Base-by-base conservation (phyloP, 371 early-diverging fungal species). In the Coemansia sp. region DNA sequence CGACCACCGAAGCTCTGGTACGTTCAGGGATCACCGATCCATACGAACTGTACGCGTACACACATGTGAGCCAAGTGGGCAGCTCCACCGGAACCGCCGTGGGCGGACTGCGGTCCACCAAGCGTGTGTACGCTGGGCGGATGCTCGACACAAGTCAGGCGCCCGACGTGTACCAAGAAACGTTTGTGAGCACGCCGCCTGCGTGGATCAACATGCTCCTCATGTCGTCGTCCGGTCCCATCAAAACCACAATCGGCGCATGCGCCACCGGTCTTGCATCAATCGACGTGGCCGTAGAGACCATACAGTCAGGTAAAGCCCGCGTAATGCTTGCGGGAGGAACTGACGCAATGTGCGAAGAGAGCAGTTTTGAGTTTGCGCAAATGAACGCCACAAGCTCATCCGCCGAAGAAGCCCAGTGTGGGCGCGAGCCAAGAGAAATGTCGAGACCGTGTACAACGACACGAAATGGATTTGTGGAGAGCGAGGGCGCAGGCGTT, bases 321-420 rank as follows among this genome's bases (percentile, higher is more conserved):
- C 91, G 91, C 84, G 86, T 97, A 57, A 92, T 95, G 77, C 83
- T 97, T 68, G 94, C 92, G 61, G 97, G 97, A 82, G 94, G 95
- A 29, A 90, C 88, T 68, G 97, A 97, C 74, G 94, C 92, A 72
- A 90, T 95, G 83, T 89, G 91, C 70, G 94, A 95, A 79, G 97
- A 97, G 71, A 90, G 93, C 52, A 90, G 93, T 29, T 90, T 90
- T 67, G 97, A 97, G 84, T 97, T 97, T 82, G 97, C 94, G 71
- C 94, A 97, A 86, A 97, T 97, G 97, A 94, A 93, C 85, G 97
- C 97, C 24, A 96, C 97, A 34, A 89, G 90, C 71, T 93, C 89
- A 78, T 83, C 95, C 50, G 83, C 86, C 39, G 91, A 89, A 48
- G 97, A 97, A 83, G 82, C 92, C 52, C 91, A 86, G 18, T 85